These are phyloP conservation scores for Trichosanthes truncata DNA, from an alignment of 306 rosid species.

Conservation along the genomic window DNA sequence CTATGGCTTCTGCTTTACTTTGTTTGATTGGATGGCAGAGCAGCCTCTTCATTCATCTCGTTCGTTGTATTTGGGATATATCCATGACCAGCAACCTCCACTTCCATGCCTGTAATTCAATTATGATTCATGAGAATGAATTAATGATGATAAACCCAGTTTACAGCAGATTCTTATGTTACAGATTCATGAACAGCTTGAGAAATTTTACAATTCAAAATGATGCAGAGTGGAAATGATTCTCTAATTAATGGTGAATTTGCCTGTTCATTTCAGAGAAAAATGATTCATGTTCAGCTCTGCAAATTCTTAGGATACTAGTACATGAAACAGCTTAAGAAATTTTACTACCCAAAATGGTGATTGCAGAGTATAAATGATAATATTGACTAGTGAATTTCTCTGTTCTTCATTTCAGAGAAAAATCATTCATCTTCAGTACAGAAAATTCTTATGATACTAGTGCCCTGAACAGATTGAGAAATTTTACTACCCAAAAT, in stretches of 20 bases:
- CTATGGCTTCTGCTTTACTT: not conserved
- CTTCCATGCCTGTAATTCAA: not conserved
- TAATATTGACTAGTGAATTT: not conserved
- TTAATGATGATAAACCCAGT: not conserved
- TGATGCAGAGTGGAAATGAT: not conserved
- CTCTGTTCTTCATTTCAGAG: not conserved
- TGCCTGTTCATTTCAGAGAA: not conserved
- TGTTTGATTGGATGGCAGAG: not conserved
- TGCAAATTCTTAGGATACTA: not conserved
- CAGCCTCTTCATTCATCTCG: not conserved
- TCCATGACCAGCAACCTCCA: slow-evolving; percentile 6
- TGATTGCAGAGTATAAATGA: not conserved
- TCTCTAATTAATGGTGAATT: not conserved
- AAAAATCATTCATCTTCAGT: not conserved
- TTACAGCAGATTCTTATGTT: not conserved
- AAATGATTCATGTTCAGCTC: not conserved
- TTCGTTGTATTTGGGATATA: not conserved
- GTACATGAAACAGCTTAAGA: not conserved
- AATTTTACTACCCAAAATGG: not conserved
- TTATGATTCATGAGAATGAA: not conserved
- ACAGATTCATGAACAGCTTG: not conserved
- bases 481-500: not conserved
- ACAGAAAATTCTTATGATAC: not conserved
- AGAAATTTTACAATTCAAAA: not conserved
- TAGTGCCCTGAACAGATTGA: not conserved